These are phyloP conservation scores for Moesziomyces sp. DNA, from an alignment of 1,284 basidiomycete genomes.

Conservation along the genomic window DNA sequence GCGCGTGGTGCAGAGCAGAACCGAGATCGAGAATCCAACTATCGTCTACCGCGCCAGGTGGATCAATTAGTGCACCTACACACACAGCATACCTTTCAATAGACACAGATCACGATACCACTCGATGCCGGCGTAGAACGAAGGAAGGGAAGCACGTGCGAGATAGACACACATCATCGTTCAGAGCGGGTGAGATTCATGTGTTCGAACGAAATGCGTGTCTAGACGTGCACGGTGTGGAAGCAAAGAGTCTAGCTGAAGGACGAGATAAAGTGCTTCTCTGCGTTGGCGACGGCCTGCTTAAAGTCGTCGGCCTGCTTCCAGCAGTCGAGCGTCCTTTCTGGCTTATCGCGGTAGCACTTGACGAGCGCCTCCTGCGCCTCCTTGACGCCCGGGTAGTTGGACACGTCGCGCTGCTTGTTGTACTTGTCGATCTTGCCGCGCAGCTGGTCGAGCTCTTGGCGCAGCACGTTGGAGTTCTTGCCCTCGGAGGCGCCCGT, in stretches of 20 bases:
- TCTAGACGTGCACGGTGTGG: background rate
- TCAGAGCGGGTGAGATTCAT: no score
- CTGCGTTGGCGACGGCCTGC: slow-evolving; percentile 75
- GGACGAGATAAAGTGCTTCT: slow-evolving; percentile 69
- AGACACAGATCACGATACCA: no score
- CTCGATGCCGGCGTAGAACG: no score
- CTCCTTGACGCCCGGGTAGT: slow-evolving; percentile 74
- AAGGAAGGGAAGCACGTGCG: no score
- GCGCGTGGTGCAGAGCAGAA: slow-evolving; percentile 59
- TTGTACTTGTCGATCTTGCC: slow-evolving; percentile 80
- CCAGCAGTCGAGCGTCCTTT: slow-evolving; percentile 80
- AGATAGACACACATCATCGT: background rate
- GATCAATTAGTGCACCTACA: slow-evolving; percentile 7
- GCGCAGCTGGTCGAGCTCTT: slow-evolving; percentile 61
- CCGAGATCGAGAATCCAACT: slow-evolving; percentile 55
- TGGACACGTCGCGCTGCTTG: slow-evolving; percentile 72
- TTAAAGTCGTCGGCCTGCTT: slow-evolving; percentile 80
- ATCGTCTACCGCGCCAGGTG: slow-evolving; percentile 56
- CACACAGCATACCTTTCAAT: background rate
- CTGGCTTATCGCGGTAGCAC: slow-evolving; percentile 79
- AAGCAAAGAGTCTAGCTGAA: slow-evolving; percentile 11
- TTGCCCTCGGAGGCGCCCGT: slow-evolving; percentile 50
- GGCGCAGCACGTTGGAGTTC: slow-evolving; percentile 56
- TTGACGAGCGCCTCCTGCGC: slow-evolving; percentile 74
- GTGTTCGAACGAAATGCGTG: background rate